Percentiles rank a stretch among this genome's conserved stretches.
phyloP scores from a whole-genome alignment of 2,329 filamentous ascomycete genomes.

The Colletotrichum tropicicola region DNA sequence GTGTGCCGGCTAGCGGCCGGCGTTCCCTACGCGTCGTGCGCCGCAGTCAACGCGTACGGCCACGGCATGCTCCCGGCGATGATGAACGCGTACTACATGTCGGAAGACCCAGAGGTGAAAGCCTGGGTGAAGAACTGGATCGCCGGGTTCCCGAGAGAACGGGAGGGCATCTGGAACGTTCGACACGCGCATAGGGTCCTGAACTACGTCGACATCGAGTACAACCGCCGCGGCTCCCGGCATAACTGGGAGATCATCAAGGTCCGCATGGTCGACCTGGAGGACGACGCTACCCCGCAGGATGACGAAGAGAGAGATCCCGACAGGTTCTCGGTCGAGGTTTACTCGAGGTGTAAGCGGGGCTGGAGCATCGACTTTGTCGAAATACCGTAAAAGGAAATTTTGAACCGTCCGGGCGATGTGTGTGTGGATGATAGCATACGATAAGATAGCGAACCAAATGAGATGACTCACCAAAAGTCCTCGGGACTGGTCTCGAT shows the following conservation, averaged over 20 bases:
- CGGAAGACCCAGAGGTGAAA: background rate
- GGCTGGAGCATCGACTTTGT: conserved; percentile 22
- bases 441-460: background rate
- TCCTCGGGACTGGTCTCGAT: background rate
- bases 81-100: conserved; percentile 17
- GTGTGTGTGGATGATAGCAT: background rate
- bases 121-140: conserved; percentile 16
- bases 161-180: conserved; percentile 14
- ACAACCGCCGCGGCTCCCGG: conserved; percentile 7
- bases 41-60: background rate
- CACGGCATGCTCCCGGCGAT: conserved; percentile 7
- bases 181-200: conserved; percentile 3
- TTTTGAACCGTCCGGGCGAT: background rate
- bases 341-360: conserved; percentile 12
- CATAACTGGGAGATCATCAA: conserved; percentile 18
- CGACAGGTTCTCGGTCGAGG: conserved; percentile 13
- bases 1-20: conserved; percentile 5
- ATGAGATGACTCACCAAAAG: too few species aligned
- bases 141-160: conserved; percentile 1
- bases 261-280: conserved; percentile 7
- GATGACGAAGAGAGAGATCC: conserved; percentile 2
- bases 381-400: conserved; percentile 11
- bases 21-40: background rate
- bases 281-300: conserved; percentile 3
- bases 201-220: conserved; percentile 13